Conservation (phyloP, 768 basidiomycete species). For the Infundibulicybe gibba region DNA sequence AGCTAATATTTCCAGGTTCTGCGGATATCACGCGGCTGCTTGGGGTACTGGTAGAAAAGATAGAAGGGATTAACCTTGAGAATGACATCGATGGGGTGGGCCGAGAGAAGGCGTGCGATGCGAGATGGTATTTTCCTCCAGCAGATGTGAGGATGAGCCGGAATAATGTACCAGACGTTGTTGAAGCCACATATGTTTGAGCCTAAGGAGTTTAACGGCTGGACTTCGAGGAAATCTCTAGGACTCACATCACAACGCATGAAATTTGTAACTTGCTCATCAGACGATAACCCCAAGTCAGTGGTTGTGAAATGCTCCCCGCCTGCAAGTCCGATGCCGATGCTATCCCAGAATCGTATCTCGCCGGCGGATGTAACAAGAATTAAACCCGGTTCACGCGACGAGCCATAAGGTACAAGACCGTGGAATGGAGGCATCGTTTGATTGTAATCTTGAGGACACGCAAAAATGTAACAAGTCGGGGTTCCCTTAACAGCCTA, state of each 20-base stretch:
- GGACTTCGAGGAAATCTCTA: constrained; percentile 1
- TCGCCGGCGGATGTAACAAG: constrained; percentile 69
- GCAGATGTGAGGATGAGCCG: constrained; percentile 61
- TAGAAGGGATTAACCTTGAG: constrained; percentile 37
- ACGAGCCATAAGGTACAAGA: constrained; percentile 63
- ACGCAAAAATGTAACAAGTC: constrained; percentile 81
- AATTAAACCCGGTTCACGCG: constrained; percentile 85
- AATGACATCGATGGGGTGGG: constrained; percentile 42
- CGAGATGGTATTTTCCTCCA: constrained; percentile 64
- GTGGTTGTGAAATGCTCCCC: constrained; percentile 61
- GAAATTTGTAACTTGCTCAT: constrained; percentile 66
- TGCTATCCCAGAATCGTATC: constrained; percentile 85
- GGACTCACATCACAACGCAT: constrained; percentile 58
- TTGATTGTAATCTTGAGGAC: constrained; percentile 45
- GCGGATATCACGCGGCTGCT: constrained; percentile 31
- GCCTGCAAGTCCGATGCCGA: constrained; percentile 79
- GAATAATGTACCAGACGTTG: constrained; percentile 63
- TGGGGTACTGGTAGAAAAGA: constrained; percentile 38
- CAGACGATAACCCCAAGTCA: constrained; percentile 42
- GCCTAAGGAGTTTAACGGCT: constrained; percentile 31
- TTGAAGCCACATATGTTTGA: constrained; percentile 66
- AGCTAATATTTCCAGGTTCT: constrained; percentile 59
- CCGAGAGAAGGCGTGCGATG: constrained; percentile 56
- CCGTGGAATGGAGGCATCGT: constrained; percentile 47
- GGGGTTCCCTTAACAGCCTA: constrained; percentile 67